Conservation (phyloP, 345 rosid species). For the Gossypium herbaceum region DNA sequence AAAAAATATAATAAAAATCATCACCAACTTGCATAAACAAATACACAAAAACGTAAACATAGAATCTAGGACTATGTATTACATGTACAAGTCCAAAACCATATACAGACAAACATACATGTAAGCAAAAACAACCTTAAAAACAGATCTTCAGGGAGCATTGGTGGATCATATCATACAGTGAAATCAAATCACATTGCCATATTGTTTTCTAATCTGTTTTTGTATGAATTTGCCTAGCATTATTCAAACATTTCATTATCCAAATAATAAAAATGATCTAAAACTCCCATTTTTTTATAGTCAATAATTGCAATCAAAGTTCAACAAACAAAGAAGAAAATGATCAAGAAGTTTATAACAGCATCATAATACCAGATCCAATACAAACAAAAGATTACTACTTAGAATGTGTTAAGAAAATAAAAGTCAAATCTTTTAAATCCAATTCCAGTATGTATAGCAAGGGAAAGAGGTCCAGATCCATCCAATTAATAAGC, state of each 20-base stretch:
- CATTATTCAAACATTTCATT: too few species aligned
- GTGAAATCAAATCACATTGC: neutral
- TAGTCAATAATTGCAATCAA: neutral
- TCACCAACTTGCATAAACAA: slow-evolving; percentile 8
- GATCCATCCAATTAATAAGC: neutral
- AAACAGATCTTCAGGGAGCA: neutral
- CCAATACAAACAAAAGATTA: neutral
- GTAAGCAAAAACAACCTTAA: slow-evolving; percentile 1
- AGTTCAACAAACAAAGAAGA: neutral
- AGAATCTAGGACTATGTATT: neutral
- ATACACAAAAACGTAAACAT: neutral
- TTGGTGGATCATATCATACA: neutral
- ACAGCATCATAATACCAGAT: neutral
- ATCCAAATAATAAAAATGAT: neutral
- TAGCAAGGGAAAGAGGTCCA: neutral
- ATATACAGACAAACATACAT: neutral
- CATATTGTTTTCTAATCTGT: neutral
- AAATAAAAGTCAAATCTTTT: neutral
- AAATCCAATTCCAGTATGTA: neutral
- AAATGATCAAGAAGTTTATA: neutral
- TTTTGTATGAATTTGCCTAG: neutral
- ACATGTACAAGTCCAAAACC: neutral
- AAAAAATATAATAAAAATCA: neutral
- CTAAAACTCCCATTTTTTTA: neutral
- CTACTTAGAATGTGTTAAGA: neutral